A percentile compares a stretch with the other conserved stretches of the same genome.
Evolutionary conservation across 208 protist species (phyloP).

Genomic region (Crithidia bombi): DNA sequence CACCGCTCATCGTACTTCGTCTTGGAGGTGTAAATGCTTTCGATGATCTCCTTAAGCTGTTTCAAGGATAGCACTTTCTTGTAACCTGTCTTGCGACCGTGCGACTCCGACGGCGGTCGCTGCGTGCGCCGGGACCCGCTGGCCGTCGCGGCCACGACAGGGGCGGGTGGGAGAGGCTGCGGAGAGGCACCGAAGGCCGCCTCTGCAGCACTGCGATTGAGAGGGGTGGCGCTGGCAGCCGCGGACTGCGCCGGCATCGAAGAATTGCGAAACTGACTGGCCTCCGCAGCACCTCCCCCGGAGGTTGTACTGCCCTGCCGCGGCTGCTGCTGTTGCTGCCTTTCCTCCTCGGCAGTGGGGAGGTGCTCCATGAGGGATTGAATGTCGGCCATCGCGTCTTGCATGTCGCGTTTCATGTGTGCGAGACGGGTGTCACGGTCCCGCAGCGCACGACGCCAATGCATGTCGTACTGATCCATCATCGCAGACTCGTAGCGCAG

Average conservation of each 20-base stretch:
- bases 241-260: not conserved
- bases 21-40: conserved; percentile 91
- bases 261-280: not conserved
- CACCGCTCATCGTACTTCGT: conserved; percentile 89
- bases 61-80: conserved; percentile 64
- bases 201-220: conserved; percentile 6
- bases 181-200: conserved; percentile 18
- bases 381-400: conserved; percentile 69
- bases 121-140: conserved; percentile 11
- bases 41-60: conserved; percentile 86
- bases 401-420: conserved; percentile 69
- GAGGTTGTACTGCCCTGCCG: conserved; percentile 14
- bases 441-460: conserved; percentile 62
- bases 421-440: conserved; percentile 52
- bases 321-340: not conserved
- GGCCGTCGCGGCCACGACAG: not conserved
- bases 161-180: conserved; percentile 13
- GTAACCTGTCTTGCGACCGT: conserved; percentile 14
- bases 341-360: conserved; percentile 8
- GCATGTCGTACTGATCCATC: conserved; percentile 70
- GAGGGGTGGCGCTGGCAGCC: conserved; percentile 15
- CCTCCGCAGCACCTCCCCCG: not conserved
- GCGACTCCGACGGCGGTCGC: conserved; percentile 20
- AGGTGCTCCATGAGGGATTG: conserved; percentile 61
- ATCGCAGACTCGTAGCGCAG: conserved; percentile 45